Percentiles rank a stretch among this genome's conserved stretches.
These are phyloP conservation scores for Pleurotus salmoneostramineus DNA, from an alignment of 768 basidiomycete genomes.

Conservation along the genomic window DNA sequence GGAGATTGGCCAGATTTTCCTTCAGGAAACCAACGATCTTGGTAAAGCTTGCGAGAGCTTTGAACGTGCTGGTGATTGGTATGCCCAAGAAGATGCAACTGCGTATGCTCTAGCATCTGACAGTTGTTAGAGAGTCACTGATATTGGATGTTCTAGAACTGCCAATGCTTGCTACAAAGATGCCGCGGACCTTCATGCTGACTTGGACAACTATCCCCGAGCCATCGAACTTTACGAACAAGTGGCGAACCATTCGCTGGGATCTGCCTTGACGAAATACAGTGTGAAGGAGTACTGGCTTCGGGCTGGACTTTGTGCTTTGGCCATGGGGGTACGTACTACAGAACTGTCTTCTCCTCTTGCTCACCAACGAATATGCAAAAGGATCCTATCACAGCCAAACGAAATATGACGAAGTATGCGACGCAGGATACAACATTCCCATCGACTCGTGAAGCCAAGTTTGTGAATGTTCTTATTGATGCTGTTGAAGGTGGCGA, in stretches of 20 bases:
- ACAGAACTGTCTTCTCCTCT: not conserved
- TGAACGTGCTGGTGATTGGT: constrained; percentile 93
- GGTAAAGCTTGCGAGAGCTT: constrained; percentile 88
- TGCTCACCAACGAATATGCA: not conserved
- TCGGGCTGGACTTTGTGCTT: constrained; percentile 77
- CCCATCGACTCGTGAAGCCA: constrained; percentile 84
- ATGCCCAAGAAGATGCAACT: constrained; percentile 93
- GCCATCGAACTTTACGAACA: constrained; percentile 89
- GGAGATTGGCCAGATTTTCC: constrained; percentile 91
- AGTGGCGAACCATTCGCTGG: constrained; percentile 81
- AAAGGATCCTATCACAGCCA: constrained; percentile 83
- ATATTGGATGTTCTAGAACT: constrained; percentile 50
- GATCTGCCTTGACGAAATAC: constrained; percentile 89
- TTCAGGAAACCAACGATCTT: constrained; percentile 78
- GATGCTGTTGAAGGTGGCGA: constrained; percentile 77
- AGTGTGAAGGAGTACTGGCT: constrained; percentile 99
- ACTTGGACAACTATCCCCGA: constrained; percentile 77
- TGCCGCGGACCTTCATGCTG: constrained; percentile 92
- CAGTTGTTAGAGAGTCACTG: not conserved
- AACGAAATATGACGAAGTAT: constrained; percentile 77
- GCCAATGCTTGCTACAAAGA: constrained; percentile 96
- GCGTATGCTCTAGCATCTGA: constrained; percentile 59
- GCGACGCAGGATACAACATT: constrained; percentile 82
- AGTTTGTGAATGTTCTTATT: constrained; percentile 74
- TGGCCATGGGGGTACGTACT: constrained; percentile 75